Base-by-base conservation (phyloP, 1,284 basidiomycete species). In the Naganishia sp. region DNA sequence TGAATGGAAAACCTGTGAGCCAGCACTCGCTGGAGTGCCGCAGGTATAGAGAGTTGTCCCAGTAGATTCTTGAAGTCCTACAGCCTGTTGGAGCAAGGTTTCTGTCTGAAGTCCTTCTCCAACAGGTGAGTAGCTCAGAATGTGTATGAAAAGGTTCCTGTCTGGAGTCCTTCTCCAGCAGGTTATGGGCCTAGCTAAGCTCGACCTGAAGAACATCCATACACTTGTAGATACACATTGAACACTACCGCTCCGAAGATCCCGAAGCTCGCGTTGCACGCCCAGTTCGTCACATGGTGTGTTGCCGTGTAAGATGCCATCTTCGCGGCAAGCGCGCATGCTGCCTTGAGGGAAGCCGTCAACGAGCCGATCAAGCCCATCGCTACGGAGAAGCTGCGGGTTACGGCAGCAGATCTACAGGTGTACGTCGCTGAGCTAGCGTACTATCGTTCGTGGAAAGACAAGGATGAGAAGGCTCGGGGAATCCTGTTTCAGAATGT, bases 381-480 rank as follows among this genome's bases (percentile, higher is more conserved):
- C 43, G 9, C 15, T 31, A 45, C 55, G 28, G 55, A 57, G 43
- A 57, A 46, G 10, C 44, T 57, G 13, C 15, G 10, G 10, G 55
- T 57, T 21, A 28, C 55, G 15, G 55, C 55, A 18, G 23, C 55
- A n/a, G 43, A 57, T 31, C 55, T 57, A 31, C 55, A 57, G 25
- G 55, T 57, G 55, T 33, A 57, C 55, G 23, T 57, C 7, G 43
- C 55, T 25, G 55, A 45, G 28, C 23, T 57, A 25, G 55, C 55
- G 43, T 57, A 57, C 55, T 46, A 57, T 42, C 55, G 55, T n/a
- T 57, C 55, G 7, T 63, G 61, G 61, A 63, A 63, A 25, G 48
- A 63, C 23, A 63, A 63, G 50, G 61, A 64, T 36, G 50, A 55
- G 43, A 65, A 57, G 48, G 54, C 63, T 42, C 54, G 54, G 28